Evolutionary conservation across 257 asterid genomes (phyloP), one percentile per base, ranked within the genome.

Genomic region (Parsonsia alboflavescens): DNA sequence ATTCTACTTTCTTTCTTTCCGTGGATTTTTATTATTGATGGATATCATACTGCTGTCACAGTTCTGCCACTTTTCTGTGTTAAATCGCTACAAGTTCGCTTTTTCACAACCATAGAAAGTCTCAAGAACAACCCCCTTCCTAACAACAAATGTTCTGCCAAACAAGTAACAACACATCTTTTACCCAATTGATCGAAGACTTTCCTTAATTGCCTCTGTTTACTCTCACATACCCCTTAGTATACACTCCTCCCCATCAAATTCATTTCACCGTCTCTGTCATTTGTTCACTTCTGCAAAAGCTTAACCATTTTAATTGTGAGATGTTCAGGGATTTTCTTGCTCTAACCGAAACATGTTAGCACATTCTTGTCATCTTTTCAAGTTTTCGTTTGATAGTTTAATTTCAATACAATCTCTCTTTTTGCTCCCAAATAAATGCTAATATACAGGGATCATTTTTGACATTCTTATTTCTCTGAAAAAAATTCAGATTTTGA

Each of bases 401-500:
- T 24, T 22, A 1, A 58, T 58, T 58, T 58, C 39, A 24, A 10
- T 56, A 56, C 21, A 16, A 71, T 36, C 36, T 44, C 49, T 10
- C 46, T 59, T 56, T 71, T 36, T 73, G 49, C n/a, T 52, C 22
- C 65, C 49, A 12, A 21, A 39, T 59, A 4, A 22, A 48, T 48
- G 22, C 58, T 24, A 57, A 65, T 57, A 59, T 16, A 33, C 5
- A 53, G 16, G 21, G 15, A 22, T 46, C 33, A 63, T 53, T 28
- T 70, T 15, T 73, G 45, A 44, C 21, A 12, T 13, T 53, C 71
- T 73, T 13, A 45, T 33, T 28, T 0, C 64, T 30, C 45, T n/a
- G 21, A 19, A 67, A 30, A 76, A 68, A 76, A 61, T 76, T 28
- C 91, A 91, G 97, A 83, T 94, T 74, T 80, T 94, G 24, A 83